A percentile compares a stretch with the other conserved stretches of the same genome.
These are phyloP conservation scores for Pseudogymnoascus sp. DNA, from an alignment of 2,329 filamentous ascomycete species.

Conservation along the genomic window DNA sequence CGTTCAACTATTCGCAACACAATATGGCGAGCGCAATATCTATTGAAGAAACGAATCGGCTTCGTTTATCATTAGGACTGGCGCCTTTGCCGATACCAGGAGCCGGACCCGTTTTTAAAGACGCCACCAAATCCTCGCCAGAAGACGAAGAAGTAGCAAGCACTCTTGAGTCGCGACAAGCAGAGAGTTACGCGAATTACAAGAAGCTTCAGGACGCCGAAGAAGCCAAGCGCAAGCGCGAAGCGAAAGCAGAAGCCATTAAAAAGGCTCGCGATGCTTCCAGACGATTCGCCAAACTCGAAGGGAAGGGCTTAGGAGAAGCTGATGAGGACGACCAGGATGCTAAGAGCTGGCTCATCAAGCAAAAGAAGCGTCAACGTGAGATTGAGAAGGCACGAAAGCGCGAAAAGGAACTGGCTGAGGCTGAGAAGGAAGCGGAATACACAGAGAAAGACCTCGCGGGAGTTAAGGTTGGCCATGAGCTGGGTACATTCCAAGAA, in stretches of 20 bases:
- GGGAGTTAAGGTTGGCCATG: conserved; percentile 86
- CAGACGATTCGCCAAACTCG: conserved; percentile 64
- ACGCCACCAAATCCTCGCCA: conserved; percentile 30
- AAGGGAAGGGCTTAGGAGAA: conserved; percentile 80
- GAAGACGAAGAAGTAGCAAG: conserved; percentile 65
- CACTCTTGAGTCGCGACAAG: conserved; percentile 75
- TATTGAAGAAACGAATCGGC: conserved; percentile 89
- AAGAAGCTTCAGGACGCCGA: conserved; percentile 60
- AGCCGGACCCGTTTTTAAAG: conserved; percentile 50
- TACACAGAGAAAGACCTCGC: conserved; percentile 82
- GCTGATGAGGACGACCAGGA: conserved; percentile 59
- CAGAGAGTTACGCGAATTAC: conserved; percentile 66
- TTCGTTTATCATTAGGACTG: conserved; percentile 81
- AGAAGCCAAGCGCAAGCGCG: conserved; percentile 65
- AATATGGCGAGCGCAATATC: conserved; percentile 52
- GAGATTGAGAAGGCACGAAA: conserved; percentile 73
- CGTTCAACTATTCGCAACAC: neutral
- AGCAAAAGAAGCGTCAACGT: conserved; percentile 89
- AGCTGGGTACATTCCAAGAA: conserved; percentile 71
- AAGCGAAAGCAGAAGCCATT: conserved; percentile 72
- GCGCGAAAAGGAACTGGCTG: conserved; percentile 66
- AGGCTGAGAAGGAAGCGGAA: conserved; percentile 58
- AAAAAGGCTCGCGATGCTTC: conserved; percentile 82
- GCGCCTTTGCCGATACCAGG: conserved; percentile 82
- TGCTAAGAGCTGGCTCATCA: conserved; percentile 77